Evolutionary conservation across 164 flowering plant species (phyloP).

Genomic region (Saururus chinensis): DNA sequence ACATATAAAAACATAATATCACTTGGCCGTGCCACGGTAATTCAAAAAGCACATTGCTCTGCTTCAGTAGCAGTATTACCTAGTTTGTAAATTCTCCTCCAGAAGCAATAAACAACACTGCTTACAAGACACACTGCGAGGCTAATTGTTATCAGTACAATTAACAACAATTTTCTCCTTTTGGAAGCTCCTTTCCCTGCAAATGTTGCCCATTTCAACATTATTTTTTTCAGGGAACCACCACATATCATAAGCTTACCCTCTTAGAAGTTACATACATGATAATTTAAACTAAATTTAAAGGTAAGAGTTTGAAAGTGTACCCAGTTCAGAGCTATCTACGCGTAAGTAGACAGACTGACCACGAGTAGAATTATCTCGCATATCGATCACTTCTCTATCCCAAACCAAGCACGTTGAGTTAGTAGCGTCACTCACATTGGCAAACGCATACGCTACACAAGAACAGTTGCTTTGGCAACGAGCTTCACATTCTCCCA

Average conservation of each 20-base stretch:
- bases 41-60: no score
- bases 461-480: constrained; percentile 4
- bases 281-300: no score
- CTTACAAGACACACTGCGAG: neutral
- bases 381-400: constrained; percentile 4
- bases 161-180: neutral
- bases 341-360: neutral
- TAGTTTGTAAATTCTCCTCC: neutral
- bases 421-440: neutral
- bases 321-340: neutral
- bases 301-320: no score
- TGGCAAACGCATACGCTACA: constrained; percentile 1
- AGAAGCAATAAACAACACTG: neutral
- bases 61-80: no score
- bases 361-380: neutral
- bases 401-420: constrained; percentile 5
- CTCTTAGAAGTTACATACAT: no score
- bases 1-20: no score
- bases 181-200: neutral
- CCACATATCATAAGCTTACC: no score
- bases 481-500: neutral
- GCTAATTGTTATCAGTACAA: neutral
- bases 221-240: no score
- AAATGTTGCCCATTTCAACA: no score
- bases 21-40: no score